Conservation (phyloP, 306 rosid species). For the Gynostemma pentaphyllum region DNA sequence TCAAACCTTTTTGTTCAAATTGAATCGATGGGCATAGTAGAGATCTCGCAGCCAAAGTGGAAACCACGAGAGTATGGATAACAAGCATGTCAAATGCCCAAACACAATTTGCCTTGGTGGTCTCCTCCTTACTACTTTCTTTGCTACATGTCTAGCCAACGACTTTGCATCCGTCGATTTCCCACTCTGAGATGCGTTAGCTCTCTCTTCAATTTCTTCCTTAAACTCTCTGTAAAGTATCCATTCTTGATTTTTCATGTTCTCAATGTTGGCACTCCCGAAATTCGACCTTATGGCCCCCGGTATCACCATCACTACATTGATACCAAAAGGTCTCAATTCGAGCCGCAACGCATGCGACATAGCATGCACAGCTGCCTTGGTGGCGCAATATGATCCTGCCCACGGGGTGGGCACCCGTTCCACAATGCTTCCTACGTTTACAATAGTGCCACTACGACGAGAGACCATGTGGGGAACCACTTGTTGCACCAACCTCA, state of each 20-base stretch:
- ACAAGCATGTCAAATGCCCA: slow-evolving; percentile 67
- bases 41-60: slow-evolving; percentile 66
- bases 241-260: slow-evolving; percentile 35
- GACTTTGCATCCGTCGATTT: slow-evolving; percentile 47
- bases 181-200: slow-evolving; percentile 63
- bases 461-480: slow-evolving; percentile 62
- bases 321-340: slow-evolving; percentile 54
- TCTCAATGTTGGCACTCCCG: slow-evolving; percentile 41
- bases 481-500: slow-evolving; percentile 64
- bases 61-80: slow-evolving; percentile 54
- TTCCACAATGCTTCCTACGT: slow-evolving; percentile 64
- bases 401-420: slow-evolving; percentile 73
- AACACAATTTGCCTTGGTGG: slow-evolving; percentile 57
- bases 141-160: slow-evolving; percentile 57
- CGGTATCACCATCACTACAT: slow-evolving; percentile 59
- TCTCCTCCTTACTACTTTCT: slow-evolving; percentile 32
- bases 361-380: slow-evolving; percentile 59
- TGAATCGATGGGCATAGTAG: slow-evolving; percentile 53
- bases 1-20: slow-evolving; percentile 19
- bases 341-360: slow-evolving; percentile 51
- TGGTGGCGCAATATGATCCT: slow-evolving; percentile 67
- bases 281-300: slow-evolving; percentile 66
- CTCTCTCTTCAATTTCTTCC: slow-evolving; percentile 47
- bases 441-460: slow-evolving; percentile 51
- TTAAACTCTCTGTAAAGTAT: slow-evolving; percentile 48